Percentiles rank a stretch among this genome's conserved stretches.
Evolutionary conservation across 306 rosid species (phyloP).

Genomic region (Parietaria judaica): DNA sequence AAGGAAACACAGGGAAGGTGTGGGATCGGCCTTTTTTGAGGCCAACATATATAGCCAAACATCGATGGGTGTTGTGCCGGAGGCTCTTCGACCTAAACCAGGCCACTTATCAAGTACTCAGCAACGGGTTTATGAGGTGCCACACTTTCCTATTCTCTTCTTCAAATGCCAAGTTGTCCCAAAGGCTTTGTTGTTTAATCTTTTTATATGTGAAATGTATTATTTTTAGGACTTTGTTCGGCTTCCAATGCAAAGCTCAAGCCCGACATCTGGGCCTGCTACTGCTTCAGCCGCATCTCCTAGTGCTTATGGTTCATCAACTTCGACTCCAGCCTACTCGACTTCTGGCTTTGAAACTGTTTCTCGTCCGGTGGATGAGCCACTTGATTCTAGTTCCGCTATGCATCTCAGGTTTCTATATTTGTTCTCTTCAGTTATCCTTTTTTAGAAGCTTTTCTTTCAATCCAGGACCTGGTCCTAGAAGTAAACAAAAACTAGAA

Average conservation of each 20-base stretch:
- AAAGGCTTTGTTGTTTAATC: not conserved
- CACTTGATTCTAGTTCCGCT: conserved; percentile 46
- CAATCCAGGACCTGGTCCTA: not conserved
- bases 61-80: conserved; percentile 85
- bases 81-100: conserved; percentile 93
- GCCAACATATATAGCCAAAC: conserved; percentile 68
- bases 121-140: conserved; percentile 94
- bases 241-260: conserved; percentile 93
- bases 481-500: not conserved
- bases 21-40: conserved; percentile 74
- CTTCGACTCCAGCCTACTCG: conserved; percentile 59
- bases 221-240: conserved; percentile 79
- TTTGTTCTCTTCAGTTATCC: not conserved
- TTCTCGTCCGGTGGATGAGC: conserved; percentile 67
- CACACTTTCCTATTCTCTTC: not conserved
- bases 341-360: conserved; percentile 64
- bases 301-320: conserved; percentile 44
- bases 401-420: conserved; percentile 52
- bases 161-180: not conserved
- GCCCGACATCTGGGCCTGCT: conserved; percentile 60
- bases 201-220: conserved; percentile 3
- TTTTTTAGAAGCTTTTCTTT: not conserved
- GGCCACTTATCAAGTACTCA: conserved; percentile 85
- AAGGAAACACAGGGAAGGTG: conserved; percentile 88
- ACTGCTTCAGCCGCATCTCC: conserved; percentile 50